Conservation (phyloP, 257 asterid genomes). For the Misopates orontium region DNA sequence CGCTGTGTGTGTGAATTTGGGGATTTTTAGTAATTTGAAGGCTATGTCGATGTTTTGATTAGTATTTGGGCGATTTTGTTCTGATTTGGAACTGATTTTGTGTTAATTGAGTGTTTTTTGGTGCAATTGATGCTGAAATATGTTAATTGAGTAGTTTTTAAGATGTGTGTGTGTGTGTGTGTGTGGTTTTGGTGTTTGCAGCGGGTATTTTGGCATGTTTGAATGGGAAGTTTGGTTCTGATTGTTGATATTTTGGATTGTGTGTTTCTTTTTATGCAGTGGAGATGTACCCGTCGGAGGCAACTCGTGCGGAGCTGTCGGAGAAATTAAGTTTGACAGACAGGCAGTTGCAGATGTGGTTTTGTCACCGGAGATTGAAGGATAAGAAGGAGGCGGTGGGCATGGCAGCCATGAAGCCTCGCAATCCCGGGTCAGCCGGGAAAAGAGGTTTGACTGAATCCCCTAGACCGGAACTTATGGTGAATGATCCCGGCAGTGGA, state of each 20-base stretch:
- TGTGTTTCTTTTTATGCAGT: slow-evolving; percentile 47
- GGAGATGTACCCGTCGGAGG: slow-evolving; percentile 92
- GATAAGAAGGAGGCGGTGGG: slow-evolving; percentile 86
- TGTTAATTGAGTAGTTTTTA: not conserved
- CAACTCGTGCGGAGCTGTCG: slow-evolving; percentile 78
- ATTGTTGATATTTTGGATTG: slow-evolving; percentile 22
- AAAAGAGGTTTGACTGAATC: slow-evolving; percentile 53
- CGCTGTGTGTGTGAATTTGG: slow-evolving; percentile 5
- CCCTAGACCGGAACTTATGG: slow-evolving; percentile 52
- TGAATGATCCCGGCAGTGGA: slow-evolving; percentile 56
- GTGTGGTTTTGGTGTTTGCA: not conserved
- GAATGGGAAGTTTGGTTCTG: slow-evolving; percentile 18
- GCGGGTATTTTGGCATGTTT: slow-evolving; percentile 8
- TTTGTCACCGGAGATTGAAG: slow-evolving; percentile 94
- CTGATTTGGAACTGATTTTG: not conserved
- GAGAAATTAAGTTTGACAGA: slow-evolving; percentile 77
- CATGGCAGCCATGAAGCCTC: slow-evolving; percentile 58
- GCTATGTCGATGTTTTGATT: not conserved
- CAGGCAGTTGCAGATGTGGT: slow-evolving; percentile 99
- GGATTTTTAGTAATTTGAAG: slow-evolving; percentile 9
- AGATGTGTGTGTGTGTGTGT: not conserved
- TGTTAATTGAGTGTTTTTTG: not conserved
- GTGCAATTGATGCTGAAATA: not conserved
- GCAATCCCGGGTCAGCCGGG: slow-evolving; percentile 40
- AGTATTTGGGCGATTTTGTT: slow-evolving; percentile 16